phyloP scores from a whole-genome alignment of 257 asterid genomes.

The Henckelia pumila region DNA sequence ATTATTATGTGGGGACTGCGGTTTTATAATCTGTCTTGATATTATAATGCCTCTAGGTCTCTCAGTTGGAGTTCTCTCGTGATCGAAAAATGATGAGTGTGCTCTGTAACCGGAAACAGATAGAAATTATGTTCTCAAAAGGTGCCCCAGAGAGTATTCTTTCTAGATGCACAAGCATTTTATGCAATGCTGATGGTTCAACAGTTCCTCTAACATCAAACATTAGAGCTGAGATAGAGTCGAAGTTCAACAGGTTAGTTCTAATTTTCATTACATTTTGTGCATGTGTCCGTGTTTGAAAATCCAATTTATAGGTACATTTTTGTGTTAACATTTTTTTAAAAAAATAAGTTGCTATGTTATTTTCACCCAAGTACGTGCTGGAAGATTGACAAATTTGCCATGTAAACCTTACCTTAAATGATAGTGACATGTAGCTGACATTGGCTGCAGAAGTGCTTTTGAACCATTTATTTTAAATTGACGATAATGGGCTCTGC shows the following conservation, averaged over 20 bases:
- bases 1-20: slow-evolving; percentile 7
- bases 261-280: neutral
- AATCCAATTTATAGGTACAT: neutral
- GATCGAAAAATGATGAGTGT: slow-evolving; percentile 99
- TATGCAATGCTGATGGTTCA: slow-evolving; percentile 91
- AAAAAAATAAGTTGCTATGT: neutral
- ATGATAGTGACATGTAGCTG: neutral
- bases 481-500: neutral
- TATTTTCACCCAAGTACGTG: neutral
- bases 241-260: slow-evolving; percentile 68
- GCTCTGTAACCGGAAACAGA: slow-evolving; percentile 91
- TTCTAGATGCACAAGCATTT: slow-evolving; percentile 76
- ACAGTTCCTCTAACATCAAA: slow-evolving; percentile 69
- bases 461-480: neutral
- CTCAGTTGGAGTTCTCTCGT: slow-evolving; percentile 90
- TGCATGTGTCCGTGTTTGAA: neutral
- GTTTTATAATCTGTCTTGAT: slow-evolving; percentile 19
- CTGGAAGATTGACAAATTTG: slow-evolving; percentile 15
- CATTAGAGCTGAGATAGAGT: slow-evolving; percentile 75
- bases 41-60: slow-evolving; percentile 55
- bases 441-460: neutral
- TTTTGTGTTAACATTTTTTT: too few relatives aligned
- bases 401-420: slow-evolving; percentile 7
- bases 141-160: slow-evolving; percentile 99
- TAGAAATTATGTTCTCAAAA: slow-evolving; percentile 90